These are phyloP conservation scores for Saururus chinensis DNA, from an alignment of 164 flowering plant genomes.

Conservation along the genomic window DNA sequence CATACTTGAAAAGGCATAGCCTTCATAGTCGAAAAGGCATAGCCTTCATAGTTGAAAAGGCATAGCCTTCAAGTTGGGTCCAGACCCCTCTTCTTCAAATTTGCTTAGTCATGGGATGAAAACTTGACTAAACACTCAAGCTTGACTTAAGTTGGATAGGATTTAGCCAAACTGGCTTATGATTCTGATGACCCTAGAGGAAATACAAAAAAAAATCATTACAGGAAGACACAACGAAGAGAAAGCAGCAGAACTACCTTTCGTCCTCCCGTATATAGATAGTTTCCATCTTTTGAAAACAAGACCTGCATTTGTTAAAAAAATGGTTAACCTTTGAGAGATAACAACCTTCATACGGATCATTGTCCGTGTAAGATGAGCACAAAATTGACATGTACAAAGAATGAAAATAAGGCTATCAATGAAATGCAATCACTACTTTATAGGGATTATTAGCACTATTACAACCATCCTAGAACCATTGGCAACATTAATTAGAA, in stretches of 20 bases:
- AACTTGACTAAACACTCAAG: neutral
- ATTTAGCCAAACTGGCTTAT: neutral
- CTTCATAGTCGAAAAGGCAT: neutral
- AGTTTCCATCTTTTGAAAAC: slow-evolving; percentile 89
- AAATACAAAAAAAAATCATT: neutral
- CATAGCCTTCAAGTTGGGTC: too few relatives aligned
- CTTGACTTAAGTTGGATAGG: neutral
- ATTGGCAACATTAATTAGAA: too few relatives aligned
- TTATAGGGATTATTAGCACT: too few relatives aligned
- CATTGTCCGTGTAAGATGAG: neutral
- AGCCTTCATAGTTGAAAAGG: neutral
- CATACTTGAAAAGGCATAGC: neutral
- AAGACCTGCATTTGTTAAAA: slow-evolving; percentile 56
- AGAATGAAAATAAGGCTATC: neutral
- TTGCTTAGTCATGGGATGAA: neutral
- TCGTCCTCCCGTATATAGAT: slow-evolving; percentile 80
- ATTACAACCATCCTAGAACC: too few relatives aligned
- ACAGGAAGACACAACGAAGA: neutral
- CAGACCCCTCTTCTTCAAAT: too few relatives aligned
- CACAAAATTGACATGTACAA: neutral
- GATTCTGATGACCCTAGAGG: neutral
- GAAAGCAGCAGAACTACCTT: slow-evolving; percentile 39
- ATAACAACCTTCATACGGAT: neutral
- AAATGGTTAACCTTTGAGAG: neutral
- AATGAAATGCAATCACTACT: too few relatives aligned